Evolutionary conservation across 2,329 filamentous ascomycete species (phyloP), one percentile per base, ranked within the genome.

Genomic region (Talaromyces piceae): DNA sequence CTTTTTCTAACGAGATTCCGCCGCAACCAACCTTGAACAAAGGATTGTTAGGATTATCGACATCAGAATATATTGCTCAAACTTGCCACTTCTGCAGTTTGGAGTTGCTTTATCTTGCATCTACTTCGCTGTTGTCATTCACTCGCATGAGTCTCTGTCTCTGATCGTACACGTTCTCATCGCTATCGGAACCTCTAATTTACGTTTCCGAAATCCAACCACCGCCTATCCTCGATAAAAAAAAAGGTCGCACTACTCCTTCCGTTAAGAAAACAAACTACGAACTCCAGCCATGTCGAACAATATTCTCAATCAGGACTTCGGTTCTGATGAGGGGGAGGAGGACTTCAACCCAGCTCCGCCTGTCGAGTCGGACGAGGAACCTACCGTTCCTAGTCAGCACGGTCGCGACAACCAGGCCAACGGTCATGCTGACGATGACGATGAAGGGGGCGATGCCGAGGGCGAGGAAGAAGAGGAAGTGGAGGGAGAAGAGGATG

Each of bases 261-360:
- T n/a, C n/a, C n/a, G n/a, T n/a, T n/a, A n/a, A n/a, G n/a, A n/a
- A n/a, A n/a, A n/a, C n/a, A n/a, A n/a, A n/a, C 6, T 16, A 9
- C 7, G 8, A 23, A 37, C n/a, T 16, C 25, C 41, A 31, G 33
- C 2, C 20, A 53, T 68, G 63, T 67, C 69, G 63, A 69, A 70
- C 41, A 72, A 73, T 53, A 67, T 78, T 57, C 58, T 76, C 18
- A 71, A 77, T 58, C 70, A 77, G 45, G 72, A 78, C 56, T 77
- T 78, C 52, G 75, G 73, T 26, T 77, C 77, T 49, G 78, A 79
- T 51, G 85, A 87, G 41, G 88, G 93, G 47, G 90, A 94, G 60
- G 84, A 87, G 54, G 86, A 91, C 67, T 95, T 96, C 78, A 95
- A 95, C 67, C 91, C 90, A 47, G 82, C 79, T 45, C 84, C 86